phyloP scores from a whole-genome alignment of 202 grass and related monocot genomes.

The Carex sylvatica region DNA sequence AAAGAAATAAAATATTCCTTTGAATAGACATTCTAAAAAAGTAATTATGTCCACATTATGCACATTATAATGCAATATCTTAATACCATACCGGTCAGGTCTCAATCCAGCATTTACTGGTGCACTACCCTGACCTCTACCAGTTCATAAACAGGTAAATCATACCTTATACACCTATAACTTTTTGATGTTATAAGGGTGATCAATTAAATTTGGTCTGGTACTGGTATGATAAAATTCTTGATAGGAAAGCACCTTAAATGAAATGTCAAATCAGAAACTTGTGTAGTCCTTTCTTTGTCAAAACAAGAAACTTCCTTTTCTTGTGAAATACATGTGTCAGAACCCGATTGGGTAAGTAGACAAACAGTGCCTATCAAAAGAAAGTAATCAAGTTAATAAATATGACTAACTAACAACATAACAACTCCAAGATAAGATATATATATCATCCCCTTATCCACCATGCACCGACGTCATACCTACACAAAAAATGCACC shows the following conservation, averaged over 20 bases:
- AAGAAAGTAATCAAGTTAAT: background rate
- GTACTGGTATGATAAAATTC: background rate
- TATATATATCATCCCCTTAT: background rate
- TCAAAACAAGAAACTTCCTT: conserved; percentile 13
- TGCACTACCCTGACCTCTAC: background rate
- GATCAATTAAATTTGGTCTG: background rate
- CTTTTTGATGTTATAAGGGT: background rate
- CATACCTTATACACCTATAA: background rate
- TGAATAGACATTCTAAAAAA: conserved; percentile 3
- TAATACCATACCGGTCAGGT: conserved; percentile 4
- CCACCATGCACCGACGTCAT: background rate
- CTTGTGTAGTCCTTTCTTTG: conserved; percentile 3
- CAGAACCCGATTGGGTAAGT: conserved; percentile 19
- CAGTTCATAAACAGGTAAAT: background rate
- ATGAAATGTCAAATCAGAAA: conserved; percentile 23
- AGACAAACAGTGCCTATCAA: conserved; percentile 17
- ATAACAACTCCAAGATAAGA: conserved; percentile 19
- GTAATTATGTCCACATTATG: background rate
- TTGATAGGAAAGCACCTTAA: conserved; percentile 10
- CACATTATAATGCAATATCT: conserved; percentile 3
- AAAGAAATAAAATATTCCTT: background rate
- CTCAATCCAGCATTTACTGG: background rate
- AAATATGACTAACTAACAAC: conserved; percentile 25
- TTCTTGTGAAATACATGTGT: conserved; percentile 6
- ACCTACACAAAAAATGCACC: background rate